Base-by-base conservation (phyloP, 768 basidiomycete species). In the Dioszegia crocea region DNA sequence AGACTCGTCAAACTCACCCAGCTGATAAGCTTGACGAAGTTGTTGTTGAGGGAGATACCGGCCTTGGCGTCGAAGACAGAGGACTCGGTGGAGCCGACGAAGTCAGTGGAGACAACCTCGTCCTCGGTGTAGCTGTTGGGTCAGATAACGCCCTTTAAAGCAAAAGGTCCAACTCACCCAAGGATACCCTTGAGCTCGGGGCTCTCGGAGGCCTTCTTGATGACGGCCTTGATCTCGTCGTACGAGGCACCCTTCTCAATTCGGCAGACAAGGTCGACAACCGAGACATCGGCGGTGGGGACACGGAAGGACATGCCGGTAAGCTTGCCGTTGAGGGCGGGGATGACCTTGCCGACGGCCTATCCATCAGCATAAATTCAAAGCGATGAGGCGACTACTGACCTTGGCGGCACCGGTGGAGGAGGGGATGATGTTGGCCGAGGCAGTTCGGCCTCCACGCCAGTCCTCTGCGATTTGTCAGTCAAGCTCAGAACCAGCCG, bases 341-440 rank as follows among this genome's bases (percentile, higher is more conserved):
- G 94, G 77, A 98, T 97, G 79, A 99, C 92, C 83, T 96, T 94
- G 72, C 92, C 92, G 76, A 94, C 91, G 64, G 92, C 92, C 85
- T 75, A 1, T 17, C 17, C 1, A 39, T 49, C 19, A 27, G 38
- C 36, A 21, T 45, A 31, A 27, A 14, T 50, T 39, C 11, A 2
- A 14, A 8, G 14, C 3, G 21, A 49, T 36, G 19, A 44, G 40
- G 27, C 49, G 21, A 23, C 14, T 16, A 60, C 68, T 36, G 6
- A 70, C 77, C 76, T 98, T 99, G 78, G 94, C 94, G 65, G 94
- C 94, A 80, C 94, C 94, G 67, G 94, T 97, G 69, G 93, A 94
- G 23, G 93, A 96, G 49, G 94, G 94, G 77, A 99, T 99, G 81
- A 99, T 97, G 85, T 99, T 99, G 82, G 88, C 88, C 80, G 86